A percentile compares a stretch with the other conserved stretches of the same genome.
phyloP scores from a whole-genome alignment of 2,329 filamentous ascomycete species.

The Talaromyces sp. region DNA sequence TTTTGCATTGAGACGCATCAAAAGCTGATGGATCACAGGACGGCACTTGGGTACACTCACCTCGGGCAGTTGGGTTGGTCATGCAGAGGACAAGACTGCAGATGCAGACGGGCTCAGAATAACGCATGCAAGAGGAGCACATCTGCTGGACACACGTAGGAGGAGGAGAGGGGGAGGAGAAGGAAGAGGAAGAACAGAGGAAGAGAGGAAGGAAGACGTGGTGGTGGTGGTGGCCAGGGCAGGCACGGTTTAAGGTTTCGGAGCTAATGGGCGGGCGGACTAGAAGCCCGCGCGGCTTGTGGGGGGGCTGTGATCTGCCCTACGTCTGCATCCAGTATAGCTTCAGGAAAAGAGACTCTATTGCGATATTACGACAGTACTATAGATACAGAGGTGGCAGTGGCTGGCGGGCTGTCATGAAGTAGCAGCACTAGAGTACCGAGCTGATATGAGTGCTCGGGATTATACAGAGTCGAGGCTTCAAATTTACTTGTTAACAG shows the following conservation, averaged over 20 bases:
- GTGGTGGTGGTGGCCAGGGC: background rate
- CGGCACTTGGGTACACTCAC: background rate
- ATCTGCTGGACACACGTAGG: background rate
- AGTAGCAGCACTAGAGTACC: background rate
- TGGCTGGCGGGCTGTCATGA: too few relatives aligned
- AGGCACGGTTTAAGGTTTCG: background rate
- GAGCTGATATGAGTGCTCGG: background rate
- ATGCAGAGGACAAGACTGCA: background rate
- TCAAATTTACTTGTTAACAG: conserved; percentile 42
- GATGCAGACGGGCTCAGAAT: background rate
- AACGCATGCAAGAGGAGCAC: background rate
- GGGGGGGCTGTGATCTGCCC: background rate
- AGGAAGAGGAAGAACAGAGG: background rate
- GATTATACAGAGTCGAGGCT: background rate
- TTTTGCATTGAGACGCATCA: background rate
- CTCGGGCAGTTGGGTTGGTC: background rate
- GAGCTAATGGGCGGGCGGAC: background rate
- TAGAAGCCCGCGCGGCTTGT: background rate
- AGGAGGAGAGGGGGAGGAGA: background rate
- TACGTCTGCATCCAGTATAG: background rate
- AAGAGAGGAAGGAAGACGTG: background rate
- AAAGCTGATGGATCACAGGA: background rate
- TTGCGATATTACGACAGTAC: background rate
- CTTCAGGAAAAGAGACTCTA: background rate
- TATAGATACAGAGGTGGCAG: background rate